Evolutionary conservation across 345 rosid species (phyloP), one percentile per base, ranked within the genome.

Genomic region (Boechera retrofracta): DNA sequence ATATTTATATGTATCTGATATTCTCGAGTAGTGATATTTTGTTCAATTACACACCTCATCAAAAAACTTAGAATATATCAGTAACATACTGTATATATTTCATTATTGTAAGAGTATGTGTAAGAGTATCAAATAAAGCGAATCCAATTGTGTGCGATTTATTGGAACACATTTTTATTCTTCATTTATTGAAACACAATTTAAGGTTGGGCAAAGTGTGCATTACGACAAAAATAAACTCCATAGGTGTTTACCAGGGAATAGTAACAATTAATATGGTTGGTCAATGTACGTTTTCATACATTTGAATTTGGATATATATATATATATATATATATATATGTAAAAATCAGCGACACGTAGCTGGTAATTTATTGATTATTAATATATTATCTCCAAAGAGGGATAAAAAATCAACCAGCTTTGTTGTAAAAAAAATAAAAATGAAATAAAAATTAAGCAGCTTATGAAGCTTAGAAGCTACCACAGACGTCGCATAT

Each of bases 191-290:
- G 18, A 16, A 9, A 61, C 59, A 48, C 33, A 33, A 21, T 21
- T 35, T 35, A 48, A 47, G 2, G 10, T 35, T 44, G 48, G 49
- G 39, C 12, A 61, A 49, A 21, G 60, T 49, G 76, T 61, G 71
- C 71, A 53, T 32, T 64, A 42, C 47, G 64, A 73, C 56, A 64
- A 64, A 63, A 33, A 7, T 5, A 64, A 53, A 72, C 39, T 49
- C 5, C 67, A 18, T 44, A 73, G 16, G 64, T 53, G 70, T 73
- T 73, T 52, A 64, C 51, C 48, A 61, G 10, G 36, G 58, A 71
- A 71, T 47, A 71, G 58, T 44, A 31, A 29, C 41, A 39, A 3
- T 29, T 38, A 11, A 21, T 24, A 59, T 44, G 55, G 55, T 70
- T 70, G 15, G 33, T 12, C 38, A 7, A 54, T 48, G 28, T 60